These are phyloP conservation scores for Boletus pseudopeckii DNA, from an alignment of 768 basidiomycete species.

Conservation along the genomic window DNA sequence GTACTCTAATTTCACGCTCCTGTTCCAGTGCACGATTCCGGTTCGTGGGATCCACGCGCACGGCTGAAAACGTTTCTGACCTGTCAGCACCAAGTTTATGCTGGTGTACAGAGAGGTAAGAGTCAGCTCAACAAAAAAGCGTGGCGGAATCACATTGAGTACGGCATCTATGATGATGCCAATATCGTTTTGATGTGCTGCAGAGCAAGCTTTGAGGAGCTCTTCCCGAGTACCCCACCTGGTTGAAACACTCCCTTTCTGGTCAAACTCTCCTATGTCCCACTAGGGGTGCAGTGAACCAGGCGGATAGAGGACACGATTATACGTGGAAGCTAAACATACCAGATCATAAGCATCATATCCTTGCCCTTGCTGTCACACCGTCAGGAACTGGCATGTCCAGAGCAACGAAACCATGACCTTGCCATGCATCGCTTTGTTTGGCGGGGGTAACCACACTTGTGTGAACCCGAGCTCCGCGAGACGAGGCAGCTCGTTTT, in stretches of 20 bases:
- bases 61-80: slow-evolving; percentile 62
- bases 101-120: slow-evolving; percentile 34
- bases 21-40: slow-evolving; percentile 59
- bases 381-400: slow-evolving; percentile 8
- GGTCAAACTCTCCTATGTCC: slow-evolving; percentile 84
- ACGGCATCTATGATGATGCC: slow-evolving; percentile 85
- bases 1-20: slow-evolving; percentile 63
- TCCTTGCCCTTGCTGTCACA: slow-evolving; percentile 59
- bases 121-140: not conserved
- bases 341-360: slow-evolving; percentile 89
- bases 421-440: slow-evolving; percentile 62
- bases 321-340: slow-evolving; percentile 10
- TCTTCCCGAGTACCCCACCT: slow-evolving; percentile 89
- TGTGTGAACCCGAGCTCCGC: slow-evolving; percentile 72
- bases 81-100: slow-evolving; percentile 86
- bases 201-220: slow-evolving; percentile 61
- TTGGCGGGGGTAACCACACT: slow-evolving; percentile 80
- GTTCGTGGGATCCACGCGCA: slow-evolving; percentile 68
- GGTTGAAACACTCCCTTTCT: slow-evolving; percentile 66
- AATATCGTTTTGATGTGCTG: slow-evolving; percentile 66
- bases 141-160: slow-evolving; percentile 59
- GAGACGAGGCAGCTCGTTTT: slow-evolving; percentile 59
- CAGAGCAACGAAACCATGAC: slow-evolving; percentile 30
- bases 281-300: slow-evolving; percentile 46
- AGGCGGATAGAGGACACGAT: not conserved